These are phyloP conservation scores for Areca catechu DNA, from an alignment of 176 grass and related monocot genomes.

Conservation along the genomic window DNA sequence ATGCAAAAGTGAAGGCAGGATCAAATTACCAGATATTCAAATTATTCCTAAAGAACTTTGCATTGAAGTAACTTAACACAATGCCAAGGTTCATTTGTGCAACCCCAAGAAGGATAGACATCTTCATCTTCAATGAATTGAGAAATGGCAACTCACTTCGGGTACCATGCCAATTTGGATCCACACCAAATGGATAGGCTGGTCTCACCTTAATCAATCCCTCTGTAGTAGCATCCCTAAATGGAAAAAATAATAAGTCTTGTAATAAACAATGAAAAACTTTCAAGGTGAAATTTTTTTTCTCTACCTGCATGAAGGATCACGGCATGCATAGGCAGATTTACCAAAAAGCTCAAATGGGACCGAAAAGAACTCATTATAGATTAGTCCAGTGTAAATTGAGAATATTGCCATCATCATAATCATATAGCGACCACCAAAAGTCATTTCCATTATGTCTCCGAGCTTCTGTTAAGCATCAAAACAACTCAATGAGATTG, in stretches of 20 bases:
- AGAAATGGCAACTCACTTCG: conserved; percentile 82
- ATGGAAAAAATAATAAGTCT: conserved; percentile 10
- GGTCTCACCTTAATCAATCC: conserved; percentile 64
- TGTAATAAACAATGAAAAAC: conserved; percentile 17
- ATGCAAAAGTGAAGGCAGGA: not conserved
- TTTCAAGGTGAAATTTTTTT: not conserved
- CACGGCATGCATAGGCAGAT: conserved; percentile 78
- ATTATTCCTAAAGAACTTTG: conserved; percentile 60
- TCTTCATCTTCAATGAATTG: conserved; percentile 98
- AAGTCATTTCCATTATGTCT: conserved; percentile 98
- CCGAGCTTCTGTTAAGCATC: conserved; percentile 63
- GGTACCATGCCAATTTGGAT: conserved; percentile 80
- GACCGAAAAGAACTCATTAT: conserved; percentile 99
- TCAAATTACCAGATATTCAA: conserved; percentile 70
- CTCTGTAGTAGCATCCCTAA: conserved; percentile 55
- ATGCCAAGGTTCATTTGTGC: conserved; percentile 98
- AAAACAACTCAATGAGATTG: not conserved
- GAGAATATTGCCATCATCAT: conserved; percentile 92
- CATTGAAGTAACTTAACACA: conserved; percentile 89
- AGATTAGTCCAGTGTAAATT: conserved; percentile 91
- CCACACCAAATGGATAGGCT: conserved; percentile 84
- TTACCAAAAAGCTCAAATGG: conserved; percentile 84
- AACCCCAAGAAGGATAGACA: conserved; percentile 92
- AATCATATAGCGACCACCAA: conserved; percentile 92
- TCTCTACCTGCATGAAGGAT: conserved; percentile 77